These are phyloP conservation scores for Corniculantispora saksenae DNA, from an alignment of 2,329 filamentous ascomycete genomes.

Conservation along the genomic window DNA sequence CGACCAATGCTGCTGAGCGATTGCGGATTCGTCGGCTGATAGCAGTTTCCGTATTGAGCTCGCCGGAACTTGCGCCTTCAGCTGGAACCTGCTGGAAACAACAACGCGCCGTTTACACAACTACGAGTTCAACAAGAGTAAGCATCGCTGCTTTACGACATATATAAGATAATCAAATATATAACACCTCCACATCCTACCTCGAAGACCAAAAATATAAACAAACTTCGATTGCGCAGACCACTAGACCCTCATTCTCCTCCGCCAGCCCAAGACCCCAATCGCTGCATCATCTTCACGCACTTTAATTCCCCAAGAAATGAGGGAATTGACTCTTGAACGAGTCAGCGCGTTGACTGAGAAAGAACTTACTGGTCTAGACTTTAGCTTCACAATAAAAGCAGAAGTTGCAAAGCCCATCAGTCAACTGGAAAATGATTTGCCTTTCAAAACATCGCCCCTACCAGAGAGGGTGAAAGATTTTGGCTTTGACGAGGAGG, in stretches of 20 bases:
- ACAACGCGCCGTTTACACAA: background rate
- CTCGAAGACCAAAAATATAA: no score
- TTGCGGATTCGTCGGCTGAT: no score
- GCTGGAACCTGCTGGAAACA: background rate
- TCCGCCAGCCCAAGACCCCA: no score
- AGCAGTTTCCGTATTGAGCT: background rate
- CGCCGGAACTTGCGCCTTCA: background rate
- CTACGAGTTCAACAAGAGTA: no score
- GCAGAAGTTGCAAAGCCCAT: conserved; percentile 21
- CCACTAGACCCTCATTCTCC: no score
- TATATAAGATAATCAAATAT: no score
- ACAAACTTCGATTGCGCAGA: no score
- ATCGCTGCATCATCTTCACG: no score
- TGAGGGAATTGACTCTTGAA: conserved; percentile 13
- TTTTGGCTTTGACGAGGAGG: conserved; percentile 18
- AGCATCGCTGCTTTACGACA: no score
- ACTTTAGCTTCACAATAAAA: conserved; percentile 23
- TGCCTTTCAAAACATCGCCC: conserved; percentile 13
- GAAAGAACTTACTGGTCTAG: conserved; percentile 18
- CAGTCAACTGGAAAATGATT: conserved; percentile 15
- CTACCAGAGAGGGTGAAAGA: conserved; percentile 8
- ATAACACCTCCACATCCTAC: no score
- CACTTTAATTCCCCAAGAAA: no score
- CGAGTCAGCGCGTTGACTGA: conserved; percentile 15
- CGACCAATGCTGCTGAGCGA: no score